Evolutionary conservation across 2,329 filamentous ascomycete genomes (phyloP).

Genomic region (Alternaria incomplexa): DNA sequence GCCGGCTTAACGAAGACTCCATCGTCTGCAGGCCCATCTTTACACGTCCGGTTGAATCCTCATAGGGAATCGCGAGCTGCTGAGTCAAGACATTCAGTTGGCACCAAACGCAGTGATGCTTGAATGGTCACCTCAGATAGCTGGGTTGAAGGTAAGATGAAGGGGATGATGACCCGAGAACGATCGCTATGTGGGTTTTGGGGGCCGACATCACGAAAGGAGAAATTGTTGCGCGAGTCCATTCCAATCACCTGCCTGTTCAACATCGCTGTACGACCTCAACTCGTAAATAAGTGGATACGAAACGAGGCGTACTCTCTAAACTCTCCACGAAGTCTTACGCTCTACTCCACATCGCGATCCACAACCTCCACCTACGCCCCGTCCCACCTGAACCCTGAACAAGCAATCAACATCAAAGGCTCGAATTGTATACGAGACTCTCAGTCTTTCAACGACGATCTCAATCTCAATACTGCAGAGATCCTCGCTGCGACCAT

Average conservation of each 20-base stretch:
- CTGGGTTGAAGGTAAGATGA: neutral
- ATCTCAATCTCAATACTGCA: neutral
- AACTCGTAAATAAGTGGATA: neutral
- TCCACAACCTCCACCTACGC: neutral
- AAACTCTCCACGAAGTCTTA: neutral
- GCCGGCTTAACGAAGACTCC: neutral
- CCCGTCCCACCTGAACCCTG: neutral
- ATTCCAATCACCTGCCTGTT: neutral
- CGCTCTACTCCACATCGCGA: too few relatives aligned
- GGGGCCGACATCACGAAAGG: neutral
- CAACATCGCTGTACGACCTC: neutral
- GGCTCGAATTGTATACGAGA: neutral
- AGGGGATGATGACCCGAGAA: neutral
- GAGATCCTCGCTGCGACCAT: neutral
- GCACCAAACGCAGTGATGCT: neutral
- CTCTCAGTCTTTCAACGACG: neutral
- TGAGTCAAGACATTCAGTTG: neutral
- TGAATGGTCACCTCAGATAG: neutral
- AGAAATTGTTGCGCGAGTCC: neutral
- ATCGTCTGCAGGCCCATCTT: neutral
- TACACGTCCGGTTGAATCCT: neutral
- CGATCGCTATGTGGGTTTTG: neutral
- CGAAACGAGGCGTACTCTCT: neutral
- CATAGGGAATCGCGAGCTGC: neutral
- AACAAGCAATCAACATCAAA: rapidly evolving